Base-by-base conservation (phyloP, 768 basidiomycete genomes). In the Trametes meyenii region DNA sequence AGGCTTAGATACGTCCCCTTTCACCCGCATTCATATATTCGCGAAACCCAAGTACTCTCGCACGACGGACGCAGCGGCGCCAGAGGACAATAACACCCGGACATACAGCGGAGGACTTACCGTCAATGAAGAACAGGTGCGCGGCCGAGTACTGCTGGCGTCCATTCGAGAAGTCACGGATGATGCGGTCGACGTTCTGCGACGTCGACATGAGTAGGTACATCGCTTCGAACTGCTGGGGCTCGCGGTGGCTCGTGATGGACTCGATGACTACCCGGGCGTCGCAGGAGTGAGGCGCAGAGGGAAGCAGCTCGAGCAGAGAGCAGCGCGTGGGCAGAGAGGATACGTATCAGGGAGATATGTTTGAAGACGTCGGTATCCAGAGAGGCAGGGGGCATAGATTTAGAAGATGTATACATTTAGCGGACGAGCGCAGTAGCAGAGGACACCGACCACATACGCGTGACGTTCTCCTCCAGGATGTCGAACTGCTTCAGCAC, bases 401-500 rank as follows among this genome's bases (percentile, higher is more conserved):
- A 8, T 13, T 7, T 23, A 3, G 23, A 42, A 14, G 26, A 21
- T 26, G 40, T 40, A 36, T 24, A 39, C 8, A 50, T 54, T 50
- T 33, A 50, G 39, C 49, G 14, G 4, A 13, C 7, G 1, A n/a
- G 26, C 43, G 5, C 24, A 12, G 24, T n/a, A 19, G 3, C 7
- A 53, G 11, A 7, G n/a, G 5, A 35, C 11, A 33, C 36, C 29
- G 29, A 21, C 42, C 42, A 53, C 94, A 72, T 78, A 97, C 96
- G 83, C 48, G 95, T 97, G 44, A 98, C 94, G 79, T 96, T 96
- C 81, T 97, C 94, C 73, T 94, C 89, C 58, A 98, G 75, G 58
- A 98, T 91, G 73, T 99, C 96, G 68, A 92, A 94, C 72, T 93
- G 89, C 76, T 94, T 94, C 67, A 98, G 81, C 3, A 96, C 93